Evolutionary conservation across 1,284 basidiomycete genomes (phyloP), one percentile per base, ranked within the genome.

Genomic region (Marasmius sp.): DNA sequence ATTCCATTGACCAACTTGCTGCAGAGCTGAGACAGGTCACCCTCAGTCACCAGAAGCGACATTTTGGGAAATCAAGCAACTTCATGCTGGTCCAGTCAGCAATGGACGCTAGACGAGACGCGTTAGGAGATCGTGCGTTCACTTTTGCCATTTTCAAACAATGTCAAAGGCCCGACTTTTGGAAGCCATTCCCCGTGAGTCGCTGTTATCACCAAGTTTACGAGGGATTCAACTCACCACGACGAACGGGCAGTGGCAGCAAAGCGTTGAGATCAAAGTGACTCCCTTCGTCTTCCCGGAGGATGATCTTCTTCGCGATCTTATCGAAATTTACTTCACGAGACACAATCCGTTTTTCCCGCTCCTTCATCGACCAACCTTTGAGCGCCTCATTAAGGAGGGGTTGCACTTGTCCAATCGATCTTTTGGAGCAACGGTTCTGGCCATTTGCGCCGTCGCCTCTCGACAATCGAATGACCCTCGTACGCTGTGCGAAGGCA

Each of bases 401-500:
- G 74, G 74, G 2, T 64, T 79, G 39, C 77, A 81, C 66, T 66
- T 72, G 18, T 74, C 68, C 2, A 77, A 81, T 60, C 60, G 65
- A 22, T 70, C 73, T 6, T 85, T 85, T 68, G 78, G 76, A 6
- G 74, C 74, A 49, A 77, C 83, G 6, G 79, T 80, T 58, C 66
- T 84, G 27, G 70, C 81, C 61, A 72, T 85, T 0, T 83, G 82
- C 61, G 82, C 83, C 9, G 72, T 81, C 60, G 84, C 79, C 4
- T 74, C 80, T 5, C 71, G 81, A 49, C 81, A 73, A 64, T 73
- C 78, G 27, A 72, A 79, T 60, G 85, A 88, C 68, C 74, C 77
- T 0, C 71, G 83, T 10, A 81, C 84, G 1, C 70, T 71, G 11
- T 67, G 70, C n/a, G 73, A 67, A 22, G 58, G 72, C 59, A 66